These are phyloP conservation scores for Fomitopsis schrenkii DNA, from an alignment of 1,284 basidiomycete species.

Conservation along the genomic window DNA sequence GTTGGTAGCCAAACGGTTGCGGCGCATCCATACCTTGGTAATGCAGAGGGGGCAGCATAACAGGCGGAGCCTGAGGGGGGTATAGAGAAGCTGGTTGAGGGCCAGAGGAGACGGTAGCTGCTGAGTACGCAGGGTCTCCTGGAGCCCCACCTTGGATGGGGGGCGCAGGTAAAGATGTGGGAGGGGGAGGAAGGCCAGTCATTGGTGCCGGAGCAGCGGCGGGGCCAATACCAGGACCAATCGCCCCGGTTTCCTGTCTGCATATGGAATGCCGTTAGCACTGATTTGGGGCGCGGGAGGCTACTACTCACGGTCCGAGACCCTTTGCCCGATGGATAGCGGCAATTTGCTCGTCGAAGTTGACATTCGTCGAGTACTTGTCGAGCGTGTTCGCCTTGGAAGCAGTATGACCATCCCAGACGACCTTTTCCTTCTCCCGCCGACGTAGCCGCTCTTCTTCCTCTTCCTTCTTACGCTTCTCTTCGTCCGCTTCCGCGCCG, in stretches of 20 bases:
- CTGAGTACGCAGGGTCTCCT: slow-evolving; percentile 53
- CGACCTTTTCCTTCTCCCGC: slow-evolving; percentile 85
- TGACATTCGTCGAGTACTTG: slow-evolving; percentile 87
- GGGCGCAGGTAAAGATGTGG: slow-evolving; percentile 61
- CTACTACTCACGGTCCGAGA: slow-evolving; percentile 65
- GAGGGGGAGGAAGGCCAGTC: slow-evolving; percentile 56
- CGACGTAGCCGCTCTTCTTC: slow-evolving; percentile 76
- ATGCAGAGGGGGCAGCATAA: slow-evolving; percentile 79
- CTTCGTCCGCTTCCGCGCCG: slow-evolving; percentile 88
- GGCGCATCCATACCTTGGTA: slow-evolving; percentile 75
- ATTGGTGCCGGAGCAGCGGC: slow-evolving; percentile 62
- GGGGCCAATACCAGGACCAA: slow-evolving; percentile 82
- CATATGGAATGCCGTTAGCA: slow-evolving; percentile 12
- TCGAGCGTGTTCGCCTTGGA: slow-evolving; percentile 85
- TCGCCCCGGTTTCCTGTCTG: slow-evolving; percentile 69
- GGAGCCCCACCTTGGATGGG: slow-evolving; percentile 39
- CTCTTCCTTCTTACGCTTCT: slow-evolving; percentile 79
- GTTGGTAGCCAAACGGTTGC: slow-evolving; percentile 77
- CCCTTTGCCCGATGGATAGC: slow-evolving; percentile 89
- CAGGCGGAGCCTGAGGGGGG: slow-evolving; percentile 52
- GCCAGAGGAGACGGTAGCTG: slow-evolving; percentile 75
- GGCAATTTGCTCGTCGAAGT: slow-evolving; percentile 93
- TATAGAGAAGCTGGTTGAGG: slow-evolving; percentile 76
- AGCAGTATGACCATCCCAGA: slow-evolving; percentile 95
- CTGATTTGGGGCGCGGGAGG: slow-evolving; percentile 2